Percentiles rank a stretch among this genome's conserved stretches.
These are phyloP conservation scores for Globisporangium iwayamae DNA, from an alignment of 352 stramenopile species.

Conservation along the genomic window DNA sequence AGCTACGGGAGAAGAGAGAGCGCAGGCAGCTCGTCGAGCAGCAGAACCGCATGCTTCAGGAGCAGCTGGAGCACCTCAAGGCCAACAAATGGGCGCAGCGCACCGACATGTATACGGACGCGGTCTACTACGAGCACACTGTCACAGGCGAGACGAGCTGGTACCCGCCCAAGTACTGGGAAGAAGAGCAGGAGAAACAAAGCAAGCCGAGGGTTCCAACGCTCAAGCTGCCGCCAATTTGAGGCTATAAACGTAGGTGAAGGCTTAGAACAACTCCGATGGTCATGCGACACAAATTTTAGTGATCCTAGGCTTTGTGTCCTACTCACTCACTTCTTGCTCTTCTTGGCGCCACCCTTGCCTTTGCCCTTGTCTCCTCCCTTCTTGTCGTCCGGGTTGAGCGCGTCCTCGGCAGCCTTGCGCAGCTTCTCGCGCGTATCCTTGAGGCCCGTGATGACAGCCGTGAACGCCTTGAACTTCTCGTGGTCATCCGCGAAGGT, in stretches of 20 bases:
- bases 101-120: slow-evolving; percentile 65
- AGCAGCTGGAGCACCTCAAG: slow-evolving; percentile 43
- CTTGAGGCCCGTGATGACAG: slow-evolving; percentile 67
- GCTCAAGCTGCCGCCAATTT: slow-evolving; percentile 25
- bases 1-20: slow-evolving; percentile 27
- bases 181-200: slow-evolving; percentile 36
- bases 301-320: not conserved
- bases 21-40: slow-evolving; percentile 41
- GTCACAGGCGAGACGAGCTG: slow-evolving; percentile 44
- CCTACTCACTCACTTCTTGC: slow-evolving; percentile 45
- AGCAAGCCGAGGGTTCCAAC: slow-evolving; percentile 13
- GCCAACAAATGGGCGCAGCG: slow-evolving; percentile 47
- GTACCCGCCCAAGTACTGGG: slow-evolving; percentile 50
- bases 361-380: slow-evolving; percentile 68
- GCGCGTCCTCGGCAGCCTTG: slow-evolving; percentile 51
- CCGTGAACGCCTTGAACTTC: slow-evolving; percentile 78
- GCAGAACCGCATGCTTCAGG: slow-evolving; percentile 48
- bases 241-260: not conserved
- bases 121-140: slow-evolving; percentile 59
- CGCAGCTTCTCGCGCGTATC: slow-evolving; percentile 64
- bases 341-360: slow-evolving; percentile 56
- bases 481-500: slow-evolving; percentile 71
- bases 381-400: slow-evolving; percentile 68
- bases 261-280: not conserved
- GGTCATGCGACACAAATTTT: not conserved